phyloP scores from a whole-genome alignment of 768 basidiomycete species.

The Mycena alexandri region DNA sequence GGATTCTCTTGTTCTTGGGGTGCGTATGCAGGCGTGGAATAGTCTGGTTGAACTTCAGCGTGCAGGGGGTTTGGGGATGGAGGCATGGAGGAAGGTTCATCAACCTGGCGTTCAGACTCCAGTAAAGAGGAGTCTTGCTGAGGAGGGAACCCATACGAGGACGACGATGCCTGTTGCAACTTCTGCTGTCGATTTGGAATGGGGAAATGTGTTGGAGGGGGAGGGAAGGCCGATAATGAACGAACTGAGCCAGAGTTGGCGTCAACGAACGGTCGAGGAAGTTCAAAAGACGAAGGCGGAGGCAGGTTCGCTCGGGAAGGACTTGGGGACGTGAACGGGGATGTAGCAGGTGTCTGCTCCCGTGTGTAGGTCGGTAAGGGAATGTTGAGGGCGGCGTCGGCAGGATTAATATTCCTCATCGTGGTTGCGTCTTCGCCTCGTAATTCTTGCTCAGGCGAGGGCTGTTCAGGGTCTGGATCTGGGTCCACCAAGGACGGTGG shows the following conservation, averaged over 20 bases:
- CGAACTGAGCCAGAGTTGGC: slow-evolving; percentile 68
- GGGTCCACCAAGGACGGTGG: slow-evolving; percentile 59
- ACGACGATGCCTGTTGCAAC: slow-evolving; percentile 33
- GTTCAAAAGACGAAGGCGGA: slow-evolving; percentile 51
- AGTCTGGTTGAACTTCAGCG: background rate
- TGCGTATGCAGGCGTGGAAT: background rate
- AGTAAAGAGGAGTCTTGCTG: slow-evolving; percentile 44
- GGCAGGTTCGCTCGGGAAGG: slow-evolving; percentile 20
- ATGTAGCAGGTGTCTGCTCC: slow-evolving; percentile 22
- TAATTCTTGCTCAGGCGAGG: slow-evolving; percentile 23
- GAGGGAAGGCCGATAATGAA: slow-evolving; percentile 79
- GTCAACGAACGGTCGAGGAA: slow-evolving; percentile 53
- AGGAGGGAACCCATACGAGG: slow-evolving; percentile 41
- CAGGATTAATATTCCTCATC: slow-evolving; percentile 31
- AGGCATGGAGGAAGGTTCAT: slow-evolving; percentile 31
- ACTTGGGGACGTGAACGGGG: slow-evolving; percentile 33
- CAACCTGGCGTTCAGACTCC: slow-evolving; percentile 33
- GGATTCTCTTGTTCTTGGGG: slow-evolving; percentile 3
- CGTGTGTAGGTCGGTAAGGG: slow-evolving; percentile 26
- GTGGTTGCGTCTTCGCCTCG: slow-evolving; percentile 12
- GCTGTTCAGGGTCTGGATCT: slow-evolving; percentile 31
- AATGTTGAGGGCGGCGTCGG: background rate
- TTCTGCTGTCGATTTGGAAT: slow-evolving; percentile 57
- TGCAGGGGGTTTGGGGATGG: slow-evolving; percentile 23
- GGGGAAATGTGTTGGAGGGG: slow-evolving; percentile 80